Evolutionary conservation across 176 grass and related monocot genomes (phyloP), one percentile per base, ranked within the genome.

Genomic region (barley (Hordeum vulgare)): DNA sequence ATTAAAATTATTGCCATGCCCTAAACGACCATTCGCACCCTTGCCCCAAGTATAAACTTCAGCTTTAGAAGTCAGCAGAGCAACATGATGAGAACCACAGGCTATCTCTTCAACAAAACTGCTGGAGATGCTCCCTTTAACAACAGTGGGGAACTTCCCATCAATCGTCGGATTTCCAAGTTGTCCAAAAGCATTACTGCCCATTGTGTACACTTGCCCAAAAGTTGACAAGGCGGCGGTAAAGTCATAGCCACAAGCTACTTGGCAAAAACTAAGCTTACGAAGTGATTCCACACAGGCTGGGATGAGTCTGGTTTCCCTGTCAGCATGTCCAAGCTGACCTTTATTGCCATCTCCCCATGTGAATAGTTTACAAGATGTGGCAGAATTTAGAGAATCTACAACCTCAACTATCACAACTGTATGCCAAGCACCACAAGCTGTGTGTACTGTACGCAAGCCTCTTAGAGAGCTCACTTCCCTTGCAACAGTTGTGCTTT

Each of bases 21-120:
- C 93, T 82, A 96, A 78, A 36, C 85, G 80, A 18, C 93, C 88
- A 66, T 96, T 96, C 37, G 83, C 88, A 57, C 93, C 93, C 44
- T 81, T 92, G 41, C 93, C 90, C 93, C 90, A 96, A 24, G 93
- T 96, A 80, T 90, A 96, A 61, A 92, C 88, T 81, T 92, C 86
- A 26, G 88, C 71, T 89, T 77, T 90, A 72, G 93, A 83, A 69
- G 90, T 96, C 80, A 96, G 79, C 41, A 85, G 80, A 63, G 90
- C 88, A 85, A 92, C 83, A 71, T 96, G 93, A 86, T 96, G 87
- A 65, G 93, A 79, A 28, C 93, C 93, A 88, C 93, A 92, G 18
- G 90, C 78, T 78, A 95, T 90, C 42, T 90, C 93, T 67, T 96
- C 90, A 54, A 96, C 66, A 59, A 67, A 92, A 85, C 58, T 83